These are phyloP conservation scores for Xylaria acuta DNA, from an alignment of 495 filamentous ascomycete genomes.

Conservation along the genomic window DNA sequence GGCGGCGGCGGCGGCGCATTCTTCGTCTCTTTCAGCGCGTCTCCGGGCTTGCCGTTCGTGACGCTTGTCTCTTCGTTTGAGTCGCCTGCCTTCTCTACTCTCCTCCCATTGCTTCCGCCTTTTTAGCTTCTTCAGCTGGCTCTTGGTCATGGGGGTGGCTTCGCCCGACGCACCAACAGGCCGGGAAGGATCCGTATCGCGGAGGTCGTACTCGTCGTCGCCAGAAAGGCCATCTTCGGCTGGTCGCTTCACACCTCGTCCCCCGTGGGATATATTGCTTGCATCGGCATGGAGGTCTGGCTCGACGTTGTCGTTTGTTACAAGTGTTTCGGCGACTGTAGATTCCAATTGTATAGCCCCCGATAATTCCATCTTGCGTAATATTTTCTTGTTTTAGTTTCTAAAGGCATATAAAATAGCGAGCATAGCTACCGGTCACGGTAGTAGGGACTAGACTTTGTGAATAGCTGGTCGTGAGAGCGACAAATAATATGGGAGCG, in stretches of 20 bases:
- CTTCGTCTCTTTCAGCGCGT: constrained; percentile 45
- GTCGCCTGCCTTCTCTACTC: constrained; percentile 70
- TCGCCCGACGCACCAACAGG: constrained; percentile 16
- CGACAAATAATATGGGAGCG: neutral
- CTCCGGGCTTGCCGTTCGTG: constrained; percentile 67
- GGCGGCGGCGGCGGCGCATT: constrained; percentile 51
- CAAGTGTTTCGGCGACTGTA: neutral
- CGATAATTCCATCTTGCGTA: constrained; percentile 16
- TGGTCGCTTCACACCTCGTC: constrained; percentile 23
- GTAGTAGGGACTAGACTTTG: neutral
- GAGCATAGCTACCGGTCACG: neutral
- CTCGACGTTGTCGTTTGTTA: neutral
- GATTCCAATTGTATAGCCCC: neutral
- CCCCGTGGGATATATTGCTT: neutral
- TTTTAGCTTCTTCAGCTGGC: constrained; percentile 74
- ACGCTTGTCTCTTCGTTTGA: constrained; percentile 73
- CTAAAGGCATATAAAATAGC: neutral
- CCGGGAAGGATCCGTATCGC: constrained; percentile 15
- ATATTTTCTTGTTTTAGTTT: neutral
- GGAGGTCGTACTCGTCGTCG: neutral
- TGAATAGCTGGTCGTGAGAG: neutral
- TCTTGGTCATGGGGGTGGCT: constrained; percentile 71
- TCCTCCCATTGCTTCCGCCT: constrained; percentile 71
- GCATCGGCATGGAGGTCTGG: neutral
- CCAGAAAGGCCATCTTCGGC: constrained; percentile 21